Evolutionary conservation across 164 flowering plant species (phyloP).

Genomic region (Sextonia rubra): DNA sequence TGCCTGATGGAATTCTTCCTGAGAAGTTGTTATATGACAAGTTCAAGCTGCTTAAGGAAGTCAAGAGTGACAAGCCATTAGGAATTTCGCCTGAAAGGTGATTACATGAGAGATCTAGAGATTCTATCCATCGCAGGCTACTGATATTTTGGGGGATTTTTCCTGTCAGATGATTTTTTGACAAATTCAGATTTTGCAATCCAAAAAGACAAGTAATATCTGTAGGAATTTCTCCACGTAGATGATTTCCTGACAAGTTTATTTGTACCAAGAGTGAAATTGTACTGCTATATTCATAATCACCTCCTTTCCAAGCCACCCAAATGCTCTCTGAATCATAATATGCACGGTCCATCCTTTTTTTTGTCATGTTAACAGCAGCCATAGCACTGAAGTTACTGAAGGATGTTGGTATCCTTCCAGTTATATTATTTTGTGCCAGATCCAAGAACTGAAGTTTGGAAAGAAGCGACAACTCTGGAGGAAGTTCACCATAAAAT

Average conservation of each 20-base stretch:
- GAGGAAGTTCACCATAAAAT: not conserved
- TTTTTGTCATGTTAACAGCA: not conserved
- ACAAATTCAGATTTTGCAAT: not conserved
- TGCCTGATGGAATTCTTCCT: no score
- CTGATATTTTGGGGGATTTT: not conserved
- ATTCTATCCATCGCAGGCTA: not conserved
- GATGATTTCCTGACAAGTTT: not conserved
- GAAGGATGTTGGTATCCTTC: not conserved
- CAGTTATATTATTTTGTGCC: not conserved
- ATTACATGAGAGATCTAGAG: no score
- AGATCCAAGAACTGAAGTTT: not conserved
- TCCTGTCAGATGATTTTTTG: not conserved
- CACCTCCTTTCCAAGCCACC: not conserved
- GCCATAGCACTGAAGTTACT: not conserved
- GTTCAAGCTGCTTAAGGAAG: no score
- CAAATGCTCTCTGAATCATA: not conserved
- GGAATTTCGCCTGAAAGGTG: no score
- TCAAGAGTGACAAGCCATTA: no score
- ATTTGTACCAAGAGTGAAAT: not conserved
- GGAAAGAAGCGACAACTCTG: not conserved
- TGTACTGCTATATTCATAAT: not conserved
- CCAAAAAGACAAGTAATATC: not conserved
- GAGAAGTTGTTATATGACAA: no score
- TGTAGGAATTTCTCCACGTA: not conserved
- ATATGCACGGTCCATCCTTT: not conserved